A percentile compares a stretch with the other conserved stretches of the same genome.
phyloP scores from a whole-genome alignment of 805 yeast genomes.

The Teunomyces kruisii region DNA sequence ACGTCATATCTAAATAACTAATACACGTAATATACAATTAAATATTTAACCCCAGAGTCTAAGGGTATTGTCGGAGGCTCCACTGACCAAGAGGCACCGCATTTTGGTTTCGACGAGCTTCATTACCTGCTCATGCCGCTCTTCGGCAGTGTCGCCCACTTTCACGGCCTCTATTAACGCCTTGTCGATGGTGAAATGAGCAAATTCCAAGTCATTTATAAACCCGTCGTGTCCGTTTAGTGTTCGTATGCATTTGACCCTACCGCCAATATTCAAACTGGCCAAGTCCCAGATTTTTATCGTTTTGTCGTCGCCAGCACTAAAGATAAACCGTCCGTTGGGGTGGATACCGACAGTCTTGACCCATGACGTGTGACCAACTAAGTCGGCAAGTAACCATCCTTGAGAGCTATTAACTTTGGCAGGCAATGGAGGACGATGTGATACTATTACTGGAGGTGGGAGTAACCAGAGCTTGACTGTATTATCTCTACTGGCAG shows the following conservation, averaged over 20 bases:
- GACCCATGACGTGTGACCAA: slow-evolving; percentile 89
- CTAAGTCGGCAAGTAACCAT: slow-evolving; percentile 51
- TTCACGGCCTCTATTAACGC: slow-evolving; percentile 1
- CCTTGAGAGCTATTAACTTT: slow-evolving; percentile 56
- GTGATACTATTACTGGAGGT: slow-evolving; percentile 56
- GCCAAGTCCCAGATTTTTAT: slow-evolving; percentile 76
- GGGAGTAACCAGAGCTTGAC: slow-evolving; percentile 80
- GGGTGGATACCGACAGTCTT: slow-evolving; percentile 71
- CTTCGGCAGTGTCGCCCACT: slow-evolving; percentile 15
- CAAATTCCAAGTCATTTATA: slow-evolving; percentile 61
- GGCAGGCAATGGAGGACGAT: slow-evolving; percentile 56
- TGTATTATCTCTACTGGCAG: slow-evolving; percentile 77
- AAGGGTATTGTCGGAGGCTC: slow-evolving; percentile 58
- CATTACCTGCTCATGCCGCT: slow-evolving; percentile 23
- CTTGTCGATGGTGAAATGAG: slow-evolving; percentile 35
- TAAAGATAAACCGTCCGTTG: slow-evolving; percentile 63
- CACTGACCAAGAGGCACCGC: slow-evolving; percentile 64
- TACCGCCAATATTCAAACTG: slow-evolving; percentile 35
- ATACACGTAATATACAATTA: slow-evolving; percentile 1
- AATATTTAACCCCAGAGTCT: slow-evolving; percentile 50
- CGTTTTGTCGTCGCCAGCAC: slow-evolving; percentile 78
- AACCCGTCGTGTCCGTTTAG: slow-evolving; percentile 74
- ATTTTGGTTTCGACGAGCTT: slow-evolving; percentile 44
- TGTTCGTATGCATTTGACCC: slow-evolving; percentile 46
- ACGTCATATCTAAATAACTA: slow-evolving; percentile 6